Conservation (phyloP, 2,329 filamentous ascomycete genomes). For the Ophiocordyceps camponoti-rufipedis region DNA sequence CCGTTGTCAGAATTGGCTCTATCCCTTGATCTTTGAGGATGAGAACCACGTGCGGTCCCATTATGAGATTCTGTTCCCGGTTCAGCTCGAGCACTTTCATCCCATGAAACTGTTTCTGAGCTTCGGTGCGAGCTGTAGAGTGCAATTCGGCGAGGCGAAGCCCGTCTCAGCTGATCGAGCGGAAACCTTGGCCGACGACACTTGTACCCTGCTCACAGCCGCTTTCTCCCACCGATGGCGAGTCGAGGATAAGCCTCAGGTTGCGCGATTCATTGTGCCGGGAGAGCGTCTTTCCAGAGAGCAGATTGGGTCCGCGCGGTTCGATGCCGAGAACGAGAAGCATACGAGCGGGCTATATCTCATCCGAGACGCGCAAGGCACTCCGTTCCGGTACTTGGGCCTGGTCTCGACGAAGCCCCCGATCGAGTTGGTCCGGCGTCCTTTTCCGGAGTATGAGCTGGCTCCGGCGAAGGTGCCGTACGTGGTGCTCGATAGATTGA, state of each 20-base stretch:
- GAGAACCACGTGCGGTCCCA: slow-evolving; percentile 10
- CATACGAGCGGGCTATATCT: slow-evolving; percentile 12
- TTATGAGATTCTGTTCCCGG: slow-evolving; percentile 26
- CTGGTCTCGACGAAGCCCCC: slow-evolving; percentile 26
- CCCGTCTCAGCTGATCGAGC: slow-evolving; percentile 6
- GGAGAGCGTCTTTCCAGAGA: slow-evolving; percentile 9
- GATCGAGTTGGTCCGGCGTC: slow-evolving; percentile 17
- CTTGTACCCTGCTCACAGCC: slow-evolving; percentile 23
- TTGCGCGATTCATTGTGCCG: slow-evolving; percentile 21
- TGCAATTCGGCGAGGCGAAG: slow-evolving; percentile 7
- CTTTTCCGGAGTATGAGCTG: slow-evolving; percentile 16
- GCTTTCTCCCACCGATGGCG: slow-evolving; percentile 29
- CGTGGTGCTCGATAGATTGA: slow-evolving; percentile 28
- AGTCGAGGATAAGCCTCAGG: slow-evolving; percentile 18
- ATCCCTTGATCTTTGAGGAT: slow-evolving; percentile 17
- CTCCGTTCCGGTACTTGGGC: slow-evolving; percentile 22
- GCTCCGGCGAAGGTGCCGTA: slow-evolving; percentile 28
- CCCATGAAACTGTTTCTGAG: slow-evolving; percentile 23
- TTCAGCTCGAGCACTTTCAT: slow-evolving; percentile 17
- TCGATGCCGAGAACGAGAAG: slow-evolving; percentile 9
- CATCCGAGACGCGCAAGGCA: slow-evolving; percentile 17
- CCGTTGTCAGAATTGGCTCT: slow-evolving; percentile 5
- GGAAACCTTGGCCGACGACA: slow-evolving; percentile 19
- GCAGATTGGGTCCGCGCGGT: slow-evolving; percentile 12
- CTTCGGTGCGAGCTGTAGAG: slow-evolving; percentile 13